These are phyloP conservation scores for Solanum chacoense DNA, from an alignment of 305 asterid genomes.

Conservation along the genomic window DNA sequence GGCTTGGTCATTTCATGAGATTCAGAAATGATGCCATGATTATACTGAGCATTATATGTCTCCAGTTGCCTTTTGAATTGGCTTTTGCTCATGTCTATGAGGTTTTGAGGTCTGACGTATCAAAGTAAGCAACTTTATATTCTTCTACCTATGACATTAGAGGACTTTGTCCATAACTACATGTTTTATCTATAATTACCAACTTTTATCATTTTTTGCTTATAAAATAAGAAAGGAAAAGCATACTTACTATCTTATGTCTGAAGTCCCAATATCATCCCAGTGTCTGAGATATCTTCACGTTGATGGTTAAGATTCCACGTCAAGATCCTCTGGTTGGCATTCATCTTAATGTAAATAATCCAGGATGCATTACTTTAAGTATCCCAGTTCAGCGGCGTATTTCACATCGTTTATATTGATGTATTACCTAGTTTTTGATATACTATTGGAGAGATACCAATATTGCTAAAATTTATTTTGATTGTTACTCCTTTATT, in stretches of 20 bases:
- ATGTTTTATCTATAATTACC: not conserved
- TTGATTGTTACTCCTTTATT: not conserved
- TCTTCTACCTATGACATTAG: not conserved
- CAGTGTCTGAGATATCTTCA: not conserved
- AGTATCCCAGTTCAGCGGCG: not conserved
- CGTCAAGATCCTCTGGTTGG: not conserved
- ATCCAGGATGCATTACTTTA: not conserved
- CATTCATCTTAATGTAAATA: not conserved
- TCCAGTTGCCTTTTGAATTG: conserved; percentile 90
- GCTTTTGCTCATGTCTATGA: conserved; percentile 88
- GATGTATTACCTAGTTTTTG: not conserved
- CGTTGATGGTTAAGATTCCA: not conserved
- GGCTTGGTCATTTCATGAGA: conserved; percentile 85
- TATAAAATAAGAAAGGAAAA: not conserved
- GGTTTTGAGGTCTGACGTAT: conserved; percentile 41
- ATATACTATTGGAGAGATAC: not conserved
- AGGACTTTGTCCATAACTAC: not conserved
- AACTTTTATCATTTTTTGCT: not conserved
- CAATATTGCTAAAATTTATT: not conserved
- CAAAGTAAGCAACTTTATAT: conserved; percentile 45
- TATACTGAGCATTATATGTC: conserved; percentile 72
- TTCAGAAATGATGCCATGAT: conserved; percentile 71
- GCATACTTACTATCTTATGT: not conserved
- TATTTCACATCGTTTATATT: not conserved
- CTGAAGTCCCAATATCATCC: not conserved